phyloP scores from a whole-genome alignment of 1,284 basidiomycete species.

The Cryptococcus hybrid region DNA sequence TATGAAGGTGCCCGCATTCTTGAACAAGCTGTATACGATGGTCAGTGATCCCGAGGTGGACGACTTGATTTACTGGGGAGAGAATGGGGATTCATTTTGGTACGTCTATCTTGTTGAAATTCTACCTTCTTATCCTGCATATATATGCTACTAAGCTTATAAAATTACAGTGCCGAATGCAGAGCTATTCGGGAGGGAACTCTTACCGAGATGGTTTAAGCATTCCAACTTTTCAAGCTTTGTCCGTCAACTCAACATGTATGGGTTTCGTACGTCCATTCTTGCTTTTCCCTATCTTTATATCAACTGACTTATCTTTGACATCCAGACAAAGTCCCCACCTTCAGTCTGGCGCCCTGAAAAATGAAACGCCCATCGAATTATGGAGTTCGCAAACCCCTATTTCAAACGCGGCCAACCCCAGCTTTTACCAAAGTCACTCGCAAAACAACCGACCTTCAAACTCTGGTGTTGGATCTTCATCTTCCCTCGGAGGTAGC shows the following conservation, averaged over 20 bases:
- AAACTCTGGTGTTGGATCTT: slow-evolving; percentile 10
- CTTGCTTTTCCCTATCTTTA: not conserved
- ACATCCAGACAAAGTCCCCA: slow-evolving; percentile 74
- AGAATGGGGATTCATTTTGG: slow-evolving; percentile 87
- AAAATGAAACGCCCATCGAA: slow-evolving; percentile 76
- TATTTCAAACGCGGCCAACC: slow-evolving; percentile 88
- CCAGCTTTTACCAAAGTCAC: slow-evolving; percentile 84
- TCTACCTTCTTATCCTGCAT: not conserved
- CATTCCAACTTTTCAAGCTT: slow-evolving; percentile 93
- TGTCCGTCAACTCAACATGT: slow-evolving; percentile 94
- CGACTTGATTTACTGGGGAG: slow-evolving; percentile 85
- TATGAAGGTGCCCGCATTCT: slow-evolving; percentile 69
- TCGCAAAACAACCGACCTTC: slow-evolving; percentile 60
- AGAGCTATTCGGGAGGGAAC: slow-evolving; percentile 85
- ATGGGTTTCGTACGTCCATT: slow-evolving; percentile 8
- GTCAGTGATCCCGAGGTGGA: slow-evolving; percentile 81
- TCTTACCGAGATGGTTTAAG: slow-evolving; percentile 93
- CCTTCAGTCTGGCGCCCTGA: slow-evolving; percentile 88
- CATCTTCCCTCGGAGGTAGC: slow-evolving; percentile 2
- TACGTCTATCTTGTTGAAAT: slow-evolving; percentile 46
- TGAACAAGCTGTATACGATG: slow-evolving; percentile 92
- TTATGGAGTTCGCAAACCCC: slow-evolving; percentile 90
- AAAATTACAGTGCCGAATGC: slow-evolving; percentile 78
- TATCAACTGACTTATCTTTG: not conserved
- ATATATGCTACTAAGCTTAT: not conserved